Base-by-base conservation (phyloP, 495 filamentous ascomycete genomes). In the Pseudomonodictys pantanalensis region DNA sequence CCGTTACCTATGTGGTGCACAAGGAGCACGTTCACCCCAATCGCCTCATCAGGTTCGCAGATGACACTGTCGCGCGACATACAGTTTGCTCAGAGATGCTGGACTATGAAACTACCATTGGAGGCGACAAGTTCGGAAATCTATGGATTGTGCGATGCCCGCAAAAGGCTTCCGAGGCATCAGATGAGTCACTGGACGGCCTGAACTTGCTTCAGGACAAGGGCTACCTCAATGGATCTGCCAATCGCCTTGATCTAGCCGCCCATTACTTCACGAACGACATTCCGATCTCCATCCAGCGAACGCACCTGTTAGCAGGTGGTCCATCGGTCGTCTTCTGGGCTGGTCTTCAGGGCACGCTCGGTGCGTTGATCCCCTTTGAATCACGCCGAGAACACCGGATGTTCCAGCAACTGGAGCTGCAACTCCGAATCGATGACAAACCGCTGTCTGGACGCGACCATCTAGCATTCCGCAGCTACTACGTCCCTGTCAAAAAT, bases 121-220 rank as follows among this genome's bases (percentile, higher is more conserved):
- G 92, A 30, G 95, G 95, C 39, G 95, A 99, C 75, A 96, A 95
- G 69, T 99, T 99, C 60, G 95, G 95, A 43, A 97, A 97, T 65
- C 68, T 99, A 2, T 97, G 91, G 90, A 79, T 97, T 33, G 70
- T 97, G 54, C 87, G 95, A 10, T 92, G 88, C 65, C 91, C 95
- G 0, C 81, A 85, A 58, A 92, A 95, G 70, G 83, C 86, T 2
- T 92, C 88, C 0, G 89, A 92, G 50, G 87, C 95, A 67, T 82
- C 88, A 0, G 93, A 99, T 67, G 95, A 98, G 73, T 90, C 95
- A 57, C 90, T 88, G 41, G 89, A 89, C 4, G 92, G 92, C 20
- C 87, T 89, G 9, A 91, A 95, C 69, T 82, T 99, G 9, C 78
- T 90, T 9, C 91, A 97, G 56, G 90, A 95, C 61, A 81, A 90